Percentiles rank a stretch among this genome's conserved stretches.
phyloP scores from a whole-genome alignment of 306 rosid species.

The Pachyrhizus erosus region DNA sequence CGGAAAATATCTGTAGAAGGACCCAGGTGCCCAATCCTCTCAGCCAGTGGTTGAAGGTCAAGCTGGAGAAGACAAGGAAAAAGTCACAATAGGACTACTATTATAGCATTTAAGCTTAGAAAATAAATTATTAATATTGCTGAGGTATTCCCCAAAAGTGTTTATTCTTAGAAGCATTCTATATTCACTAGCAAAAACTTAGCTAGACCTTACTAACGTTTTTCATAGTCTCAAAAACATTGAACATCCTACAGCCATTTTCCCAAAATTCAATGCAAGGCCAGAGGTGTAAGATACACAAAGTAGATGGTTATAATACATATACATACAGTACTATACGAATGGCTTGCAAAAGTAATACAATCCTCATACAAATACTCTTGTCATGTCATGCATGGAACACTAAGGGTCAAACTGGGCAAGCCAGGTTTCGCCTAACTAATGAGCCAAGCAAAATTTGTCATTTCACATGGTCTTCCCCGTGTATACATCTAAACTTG shows the following conservation, averaged over 20 bases:
- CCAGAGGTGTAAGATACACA: background rate
- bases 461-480: background rate
- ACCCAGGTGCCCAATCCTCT: slow-evolving; percentile 60
- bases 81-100: slow-evolving; percentile 11
- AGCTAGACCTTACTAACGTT: background rate
- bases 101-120: slow-evolving; percentile 2
- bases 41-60: slow-evolving; percentile 63
- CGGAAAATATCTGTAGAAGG: slow-evolving; percentile 70
- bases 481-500: background rate
- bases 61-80: slow-evolving; percentile 49
- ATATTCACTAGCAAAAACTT: background rate
- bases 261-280: slow-evolving; percentile 5
- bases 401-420: background rate
- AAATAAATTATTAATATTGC: background rate
- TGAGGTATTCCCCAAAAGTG: background rate
- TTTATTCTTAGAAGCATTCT: background rate
- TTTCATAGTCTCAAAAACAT: too few species aligned
- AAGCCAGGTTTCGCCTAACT: background rate
- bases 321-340: background rate
- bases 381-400: slow-evolving; percentile 5
- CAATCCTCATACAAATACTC: background rate
- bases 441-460: background rate
- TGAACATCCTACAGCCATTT: background rate
- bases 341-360: slow-evolving; percentile 11
- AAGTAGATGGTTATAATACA: background rate